Conservation (phyloP, 169 alveolate genomes). For the Cryptosporidium viatorum region DNA sequence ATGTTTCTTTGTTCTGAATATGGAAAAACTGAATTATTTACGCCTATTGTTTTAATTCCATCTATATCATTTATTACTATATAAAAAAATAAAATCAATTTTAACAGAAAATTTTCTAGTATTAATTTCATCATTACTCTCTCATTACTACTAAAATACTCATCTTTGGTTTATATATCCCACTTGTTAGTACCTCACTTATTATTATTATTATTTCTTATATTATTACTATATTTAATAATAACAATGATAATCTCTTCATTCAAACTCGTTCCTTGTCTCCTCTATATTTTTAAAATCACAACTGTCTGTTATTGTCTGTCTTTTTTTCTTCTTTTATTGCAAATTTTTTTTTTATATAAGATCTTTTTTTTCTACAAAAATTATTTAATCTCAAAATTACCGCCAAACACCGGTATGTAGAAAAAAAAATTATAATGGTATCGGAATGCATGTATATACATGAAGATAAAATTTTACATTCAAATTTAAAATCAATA, state of each 20-base stretch:
- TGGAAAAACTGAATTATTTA: conserved; percentile 37
- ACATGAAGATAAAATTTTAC: not conserved
- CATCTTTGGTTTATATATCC: not conserved
- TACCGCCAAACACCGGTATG: conserved; percentile 54
- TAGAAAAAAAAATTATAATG: not conserved
- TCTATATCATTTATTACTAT: not conserved
- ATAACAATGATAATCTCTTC: too few relatives aligned
- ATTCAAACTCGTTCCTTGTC: too few relatives aligned
- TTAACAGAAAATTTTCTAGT: not conserved
- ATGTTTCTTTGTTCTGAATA: conserved; percentile 46
- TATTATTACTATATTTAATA: too few relatives aligned
- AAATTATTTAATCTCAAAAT: not conserved
- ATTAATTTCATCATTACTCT: not conserved
- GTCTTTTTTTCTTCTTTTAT: not conserved
- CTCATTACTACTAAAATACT: not conserved
- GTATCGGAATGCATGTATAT: conserved; percentile 4
- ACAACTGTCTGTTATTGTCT: not conserved
- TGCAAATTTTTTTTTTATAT: conserved; percentile 11
- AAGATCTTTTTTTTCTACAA: not conserved
- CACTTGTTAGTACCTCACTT: not conserved
- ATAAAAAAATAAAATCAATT: not conserved
- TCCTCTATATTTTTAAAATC: too few relatives aligned
- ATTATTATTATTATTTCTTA: too few relatives aligned
- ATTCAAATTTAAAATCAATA: too few relatives aligned
- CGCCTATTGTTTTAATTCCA: not conserved